phyloP scores from a whole-genome alignment of 352 stramenopile species.

The Pythium plurisporium region DNA sequence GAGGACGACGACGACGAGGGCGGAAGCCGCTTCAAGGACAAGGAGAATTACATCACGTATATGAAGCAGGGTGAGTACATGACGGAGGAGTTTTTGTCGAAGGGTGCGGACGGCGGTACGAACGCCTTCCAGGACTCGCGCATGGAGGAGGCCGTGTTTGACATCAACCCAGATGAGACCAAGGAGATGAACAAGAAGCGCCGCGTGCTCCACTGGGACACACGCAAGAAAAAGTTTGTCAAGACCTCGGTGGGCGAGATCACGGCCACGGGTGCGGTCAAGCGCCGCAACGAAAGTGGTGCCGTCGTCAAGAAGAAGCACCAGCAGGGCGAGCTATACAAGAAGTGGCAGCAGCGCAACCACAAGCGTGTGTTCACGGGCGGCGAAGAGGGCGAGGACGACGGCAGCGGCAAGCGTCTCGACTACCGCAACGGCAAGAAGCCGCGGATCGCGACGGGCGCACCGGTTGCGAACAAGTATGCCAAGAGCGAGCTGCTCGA shows the following conservation, averaged over 20 bases:
- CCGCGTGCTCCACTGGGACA: constrained; percentile 98
- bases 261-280: constrained; percentile 70
- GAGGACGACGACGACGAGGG: constrained; percentile 14
- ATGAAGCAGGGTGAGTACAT: constrained; percentile 75
- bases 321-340: constrained; percentile 89
- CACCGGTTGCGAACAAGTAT: constrained; percentile 63
- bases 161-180: constrained; percentile 98
- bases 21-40: constrained; percentile 55
- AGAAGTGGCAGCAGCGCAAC: constrained; percentile 92
- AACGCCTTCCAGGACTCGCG: constrained; percentile 80
- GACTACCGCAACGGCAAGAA: constrained; percentile 83
- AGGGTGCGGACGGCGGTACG: constrained; percentile 68
- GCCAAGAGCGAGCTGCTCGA: constrained; percentile 75
- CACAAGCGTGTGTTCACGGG: constrained; percentile 79
- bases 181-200: constrained; percentile 96
- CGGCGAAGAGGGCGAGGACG: constrained; percentile 65
- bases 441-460: constrained; percentile 40
- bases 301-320: constrained; percentile 83
- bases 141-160: constrained; percentile 95
- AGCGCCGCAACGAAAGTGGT: constrained; percentile 85
- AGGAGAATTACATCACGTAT: constrained; percentile 85
- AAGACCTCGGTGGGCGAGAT: constrained; percentile 91
- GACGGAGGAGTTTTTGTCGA: constrained; percentile 70
- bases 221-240: constrained; percentile 96
- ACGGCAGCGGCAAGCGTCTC: constrained; percentile 39